Conservation (phyloP, 176 grass and related monocot genomes). For the Echinochloa phyllopogon region DNA sequence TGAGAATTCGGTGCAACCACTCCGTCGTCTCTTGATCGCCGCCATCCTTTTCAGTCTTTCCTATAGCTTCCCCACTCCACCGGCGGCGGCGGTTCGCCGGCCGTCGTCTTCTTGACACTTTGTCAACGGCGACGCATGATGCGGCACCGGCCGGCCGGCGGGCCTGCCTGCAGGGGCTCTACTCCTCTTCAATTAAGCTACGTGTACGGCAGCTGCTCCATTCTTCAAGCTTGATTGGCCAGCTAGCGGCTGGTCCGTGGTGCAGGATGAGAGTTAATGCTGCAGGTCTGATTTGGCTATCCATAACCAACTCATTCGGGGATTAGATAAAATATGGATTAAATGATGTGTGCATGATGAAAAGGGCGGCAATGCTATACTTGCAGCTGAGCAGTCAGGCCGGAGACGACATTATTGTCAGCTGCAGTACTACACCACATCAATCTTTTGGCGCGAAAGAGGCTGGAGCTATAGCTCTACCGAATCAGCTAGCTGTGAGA, state of each 20-base stretch:
- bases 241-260: background rate
- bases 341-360: background rate
- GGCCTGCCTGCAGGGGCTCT: background rate
- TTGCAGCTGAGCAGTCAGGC: background rate
- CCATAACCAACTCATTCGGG: slow-evolving; percentile 26
- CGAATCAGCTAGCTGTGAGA: background rate
- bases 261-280: slow-evolving; percentile 1
- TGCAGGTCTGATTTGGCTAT: background rate
- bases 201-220: slow-evolving; percentile 28
- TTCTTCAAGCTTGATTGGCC: slow-evolving; percentile 35
- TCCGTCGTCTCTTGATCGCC: slow-evolving; percentile 9
- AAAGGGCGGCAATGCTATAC: background rate
- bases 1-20: slow-evolving; percentile 35
- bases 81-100: background rate
- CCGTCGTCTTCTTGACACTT: slow-evolving; percentile 22
- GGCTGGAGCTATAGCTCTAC: background rate
- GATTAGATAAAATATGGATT: background rate
- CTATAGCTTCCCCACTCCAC: background rate
- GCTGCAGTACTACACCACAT: slow-evolving; percentile 3
- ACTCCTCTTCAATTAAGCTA: background rate
- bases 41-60: slow-evolving; percentile 24
- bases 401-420: background rate
- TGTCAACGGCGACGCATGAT: slow-evolving; percentile 39
- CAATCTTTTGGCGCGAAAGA: background rate
- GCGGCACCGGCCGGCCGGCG: slow-evolving; percentile 31